Evolutionary conservation across 2,329 filamentous ascomycete species (phyloP).

Genomic region (Cladosporium sp.): DNA sequence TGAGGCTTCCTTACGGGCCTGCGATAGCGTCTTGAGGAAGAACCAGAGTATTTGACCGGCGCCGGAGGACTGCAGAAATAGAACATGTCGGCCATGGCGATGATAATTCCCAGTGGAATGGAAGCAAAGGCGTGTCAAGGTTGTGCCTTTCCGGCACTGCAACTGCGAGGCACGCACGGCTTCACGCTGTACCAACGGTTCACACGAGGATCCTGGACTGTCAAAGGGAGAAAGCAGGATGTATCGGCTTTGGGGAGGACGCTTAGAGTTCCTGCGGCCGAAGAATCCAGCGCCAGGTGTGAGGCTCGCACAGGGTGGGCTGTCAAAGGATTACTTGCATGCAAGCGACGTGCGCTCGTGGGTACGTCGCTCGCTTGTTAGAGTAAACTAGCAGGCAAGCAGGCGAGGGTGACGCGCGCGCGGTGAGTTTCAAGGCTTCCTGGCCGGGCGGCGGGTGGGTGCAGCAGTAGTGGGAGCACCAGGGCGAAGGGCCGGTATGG

Average conservation of each 20-base stretch:
- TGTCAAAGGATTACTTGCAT: constrained; percentile 20
- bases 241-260: background rate
- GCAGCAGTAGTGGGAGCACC: background rate
- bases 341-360: constrained; percentile 15
- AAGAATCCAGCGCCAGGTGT: constrained; percentile 7
- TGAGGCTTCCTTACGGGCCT: constrained; percentile 22
- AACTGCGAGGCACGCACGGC: constrained; percentile 3
- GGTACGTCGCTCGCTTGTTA: background rate
- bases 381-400: background rate
- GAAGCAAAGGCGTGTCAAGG: background rate
- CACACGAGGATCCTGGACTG: constrained; percentile 4
- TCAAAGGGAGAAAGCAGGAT: constrained; percentile 6
- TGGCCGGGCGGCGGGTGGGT: background rate
- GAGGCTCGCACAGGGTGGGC: constrained; percentile 16
- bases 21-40: constrained; percentile 22
- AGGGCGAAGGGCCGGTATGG: constrained; percentile 2
- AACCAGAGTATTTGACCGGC: constrained; percentile 18
- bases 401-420: constrained; percentile 3
- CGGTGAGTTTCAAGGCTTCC: constrained; percentile 4
- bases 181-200: constrained; percentile 14
- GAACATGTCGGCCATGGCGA: constrained; percentile 28
- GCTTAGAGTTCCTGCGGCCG: background rate
- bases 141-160: background rate
- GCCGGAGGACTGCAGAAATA: constrained; percentile 30
- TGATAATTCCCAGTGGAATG: background rate